phyloP scores from a whole-genome alignment of 2,329 filamentous ascomycete species.

The Cryphonectria japonica region DNA sequence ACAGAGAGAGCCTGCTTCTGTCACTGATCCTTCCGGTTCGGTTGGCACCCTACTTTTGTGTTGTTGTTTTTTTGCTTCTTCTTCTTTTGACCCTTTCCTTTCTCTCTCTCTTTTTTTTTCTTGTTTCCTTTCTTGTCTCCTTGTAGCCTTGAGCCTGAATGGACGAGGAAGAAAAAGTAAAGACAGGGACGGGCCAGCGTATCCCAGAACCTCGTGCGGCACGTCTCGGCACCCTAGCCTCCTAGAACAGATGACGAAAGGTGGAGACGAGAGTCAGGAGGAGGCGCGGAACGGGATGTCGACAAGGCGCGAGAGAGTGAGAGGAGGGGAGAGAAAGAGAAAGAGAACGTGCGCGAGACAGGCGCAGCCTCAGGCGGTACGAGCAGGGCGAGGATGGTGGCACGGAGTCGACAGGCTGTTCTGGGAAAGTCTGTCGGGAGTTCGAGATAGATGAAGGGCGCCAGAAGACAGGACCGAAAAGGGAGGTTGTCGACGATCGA shows the following conservation, averaged over 20 bases:
- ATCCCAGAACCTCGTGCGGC: conserved; percentile 9
- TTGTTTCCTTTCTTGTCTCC: not conserved
- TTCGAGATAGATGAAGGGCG: conserved; percentile 7
- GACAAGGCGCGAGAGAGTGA: not conserved
- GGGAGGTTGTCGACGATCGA: not conserved
- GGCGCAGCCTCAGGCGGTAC: conserved; percentile 1
- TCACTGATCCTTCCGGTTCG: conserved; percentile 5
- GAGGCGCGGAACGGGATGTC: not conserved
- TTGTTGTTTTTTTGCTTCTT: not conserved
- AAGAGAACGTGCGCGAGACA: not conserved
- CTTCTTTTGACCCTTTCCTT: not conserved
- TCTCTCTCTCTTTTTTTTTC: not conserved
- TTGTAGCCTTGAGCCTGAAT: not conserved
- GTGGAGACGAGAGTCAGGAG: not conserved
- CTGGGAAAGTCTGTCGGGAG: not conserved
- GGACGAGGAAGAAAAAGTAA: not conserved
- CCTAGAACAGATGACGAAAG: not conserved
- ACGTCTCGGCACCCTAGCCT: conserved; percentile 6
- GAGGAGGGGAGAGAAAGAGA: not conserved
- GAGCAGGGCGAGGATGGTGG: conserved; percentile 1
- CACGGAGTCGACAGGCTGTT: not conserved
- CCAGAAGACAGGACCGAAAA: not conserved
- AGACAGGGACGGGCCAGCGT: conserved; percentile 5
- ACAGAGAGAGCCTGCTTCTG: conserved; percentile 8
- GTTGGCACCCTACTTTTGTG: not conserved